Evolutionary conservation across 305 asterid genomes (phyloP).

Genomic region (Solanum aculeatissimum): DNA sequence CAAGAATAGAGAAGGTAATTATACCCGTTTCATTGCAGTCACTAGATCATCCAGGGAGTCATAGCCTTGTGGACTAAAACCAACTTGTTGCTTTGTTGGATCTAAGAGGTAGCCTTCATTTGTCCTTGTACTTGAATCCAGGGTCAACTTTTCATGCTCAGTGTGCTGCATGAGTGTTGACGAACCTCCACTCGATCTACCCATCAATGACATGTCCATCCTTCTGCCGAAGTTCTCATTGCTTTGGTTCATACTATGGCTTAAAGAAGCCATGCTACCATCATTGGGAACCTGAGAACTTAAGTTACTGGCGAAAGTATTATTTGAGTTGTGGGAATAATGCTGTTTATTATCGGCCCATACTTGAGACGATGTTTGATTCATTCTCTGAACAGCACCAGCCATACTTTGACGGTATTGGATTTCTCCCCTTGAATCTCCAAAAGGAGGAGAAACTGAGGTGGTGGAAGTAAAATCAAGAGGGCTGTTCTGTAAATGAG

Average conservation of each 20-base stretch:
- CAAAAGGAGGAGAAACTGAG: constrained; percentile 24
- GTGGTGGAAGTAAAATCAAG: constrained; percentile 16
- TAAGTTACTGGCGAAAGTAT: constrained; percentile 15
- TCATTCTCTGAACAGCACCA: constrained; percentile 22
- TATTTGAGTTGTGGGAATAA: constrained; percentile 23
- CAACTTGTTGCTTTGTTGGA: constrained; percentile 17
- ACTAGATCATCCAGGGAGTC: constrained; percentile 40
- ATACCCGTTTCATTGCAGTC: constrained; percentile 47
- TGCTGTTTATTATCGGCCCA: constrained; percentile 30
- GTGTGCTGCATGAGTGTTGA: constrained; percentile 11
- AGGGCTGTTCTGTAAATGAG: constrained; percentile 23
- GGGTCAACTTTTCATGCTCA: constrained; percentile 2
- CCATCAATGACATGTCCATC: constrained; percentile 28
- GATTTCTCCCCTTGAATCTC: constrained; percentile 36
- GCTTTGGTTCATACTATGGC: constrained; percentile 26
- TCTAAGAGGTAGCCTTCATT: constrained; percentile 8
- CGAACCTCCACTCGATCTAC: constrained; percentile 28
- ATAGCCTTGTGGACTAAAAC: constrained; percentile 17
- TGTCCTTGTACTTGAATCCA: constrained; percentile 11
- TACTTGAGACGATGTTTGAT: constrained; percentile 22
- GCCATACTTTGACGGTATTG: constrained; percentile 36
- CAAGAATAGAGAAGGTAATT: not conserved
- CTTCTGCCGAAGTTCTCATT: constrained; percentile 21
- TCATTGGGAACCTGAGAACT: constrained; percentile 24
- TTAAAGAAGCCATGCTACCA: constrained; percentile 15